Conservation (phyloP, 177 flowering plant genomes). For the Telopea speciosissima region DNA sequence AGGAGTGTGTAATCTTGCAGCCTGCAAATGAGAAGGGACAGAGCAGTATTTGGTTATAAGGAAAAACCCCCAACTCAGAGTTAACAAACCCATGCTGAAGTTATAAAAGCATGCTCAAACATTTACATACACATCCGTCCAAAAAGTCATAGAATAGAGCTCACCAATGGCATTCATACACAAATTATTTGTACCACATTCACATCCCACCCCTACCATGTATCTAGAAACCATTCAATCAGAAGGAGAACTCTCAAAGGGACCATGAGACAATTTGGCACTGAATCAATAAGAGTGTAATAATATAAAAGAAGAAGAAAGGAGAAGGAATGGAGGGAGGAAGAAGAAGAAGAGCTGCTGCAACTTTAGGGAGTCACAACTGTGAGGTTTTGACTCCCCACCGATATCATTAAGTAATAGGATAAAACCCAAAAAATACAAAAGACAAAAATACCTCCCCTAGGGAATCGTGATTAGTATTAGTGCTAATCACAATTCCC, state of each 20-base stretch:
- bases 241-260: not conserved
- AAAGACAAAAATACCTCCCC: too few species aligned
- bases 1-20: constrained; percentile 54
- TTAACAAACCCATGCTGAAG: not conserved
- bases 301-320: too few species aligned
- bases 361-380: too few species aligned
- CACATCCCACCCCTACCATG: not conserved
- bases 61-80: not conserved
- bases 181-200: not conserved
- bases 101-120: not conserved
- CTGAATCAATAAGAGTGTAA: not conserved
- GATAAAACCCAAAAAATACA: too few species aligned
- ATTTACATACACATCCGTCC: too few species aligned
- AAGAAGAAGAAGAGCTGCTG: too few species aligned
- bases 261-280: not conserved
- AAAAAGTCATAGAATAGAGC: not conserved
- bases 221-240: not conserved
- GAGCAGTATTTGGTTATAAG: constrained; percentile 1
- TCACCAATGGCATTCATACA: not conserved
- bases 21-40: constrained; percentile 34
- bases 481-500: too few species aligned
- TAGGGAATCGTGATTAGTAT: too few species aligned
- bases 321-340: too few species aligned
- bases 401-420: too few species aligned
- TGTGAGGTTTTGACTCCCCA: too few species aligned